phyloP scores from a whole-genome alignment of 371 early-diverging fungal species.

The Parasitella parasitica region DNA sequence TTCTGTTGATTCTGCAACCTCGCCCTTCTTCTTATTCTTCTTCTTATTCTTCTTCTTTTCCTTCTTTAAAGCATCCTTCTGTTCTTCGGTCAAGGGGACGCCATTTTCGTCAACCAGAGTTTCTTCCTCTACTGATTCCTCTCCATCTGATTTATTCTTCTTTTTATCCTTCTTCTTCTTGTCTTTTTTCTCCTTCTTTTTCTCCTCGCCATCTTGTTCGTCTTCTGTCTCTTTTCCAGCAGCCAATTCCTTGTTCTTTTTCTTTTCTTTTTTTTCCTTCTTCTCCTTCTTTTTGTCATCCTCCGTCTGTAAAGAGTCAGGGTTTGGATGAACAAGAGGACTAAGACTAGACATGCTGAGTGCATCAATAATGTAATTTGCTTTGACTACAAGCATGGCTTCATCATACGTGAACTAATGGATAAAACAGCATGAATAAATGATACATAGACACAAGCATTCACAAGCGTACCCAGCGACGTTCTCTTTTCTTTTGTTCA shows the following conservation, averaged over 20 bases:
- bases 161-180: slow-evolving; percentile 15
- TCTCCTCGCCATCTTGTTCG: slow-evolving; percentile 1
- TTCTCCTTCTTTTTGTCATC: not conserved
- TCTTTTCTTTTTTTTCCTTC: slow-evolving; percentile 6
- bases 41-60: slow-evolving; percentile 20
- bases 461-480: slow-evolving; percentile 48
- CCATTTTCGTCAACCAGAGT: slow-evolving; percentile 5
- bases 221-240: not conserved
- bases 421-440: not conserved
- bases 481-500: slow-evolving; percentile 51
- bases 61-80: slow-evolving; percentile 6
- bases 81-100: not conserved
- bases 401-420: slow-evolving; percentile 58
- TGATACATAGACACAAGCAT: not conserved
- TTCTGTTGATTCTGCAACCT: slow-evolving; percentile 9
- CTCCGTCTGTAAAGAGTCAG: not conserved
- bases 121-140: not conserved
- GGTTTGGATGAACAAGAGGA: slow-evolving; percentile 8
- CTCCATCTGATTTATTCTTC: slow-evolving; percentile 4
- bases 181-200: slow-evolving; percentile 5
- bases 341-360: slow-evolving; percentile 37
- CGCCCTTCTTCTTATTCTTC: slow-evolving; percentile 17
- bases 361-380: slow-evolving; percentile 54
- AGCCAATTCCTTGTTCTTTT: slow-evolving; percentile 1
- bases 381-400: slow-evolving; percentile 33